Conservation (phyloP, 1,139 yeast species). For the Pichia norvegensis region DNA sequence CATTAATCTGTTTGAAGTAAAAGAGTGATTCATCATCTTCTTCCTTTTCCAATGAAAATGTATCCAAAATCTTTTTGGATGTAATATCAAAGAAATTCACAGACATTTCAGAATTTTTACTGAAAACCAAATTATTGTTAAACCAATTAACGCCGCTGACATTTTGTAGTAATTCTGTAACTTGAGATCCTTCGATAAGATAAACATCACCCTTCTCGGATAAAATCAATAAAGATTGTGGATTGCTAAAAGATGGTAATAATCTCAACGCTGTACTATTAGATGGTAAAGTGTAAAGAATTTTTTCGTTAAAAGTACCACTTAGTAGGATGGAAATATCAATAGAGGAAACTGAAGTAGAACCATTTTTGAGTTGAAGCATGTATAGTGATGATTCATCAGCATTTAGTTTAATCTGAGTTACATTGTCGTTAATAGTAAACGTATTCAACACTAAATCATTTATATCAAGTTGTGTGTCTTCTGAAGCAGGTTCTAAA, state of each 20-base stretch:
- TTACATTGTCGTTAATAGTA: slow-evolving; percentile 12
- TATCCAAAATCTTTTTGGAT: not conserved
- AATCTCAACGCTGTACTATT: slow-evolving; percentile 5
- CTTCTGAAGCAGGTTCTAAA: slow-evolving; percentile 10
- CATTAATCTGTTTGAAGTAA: slow-evolving; percentile 7
- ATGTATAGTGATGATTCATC: slow-evolving; percentile 11
- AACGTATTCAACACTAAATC: slow-evolving; percentile 10
- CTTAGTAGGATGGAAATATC: slow-evolving; percentile 7
- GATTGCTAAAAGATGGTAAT: slow-evolving; percentile 6
- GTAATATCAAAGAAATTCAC: slow-evolving; percentile 2
- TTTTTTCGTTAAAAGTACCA: slow-evolving; percentile 8
- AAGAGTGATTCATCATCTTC: slow-evolving; percentile 5
- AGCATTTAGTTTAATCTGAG: slow-evolving; percentile 13
- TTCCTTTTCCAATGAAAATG: slow-evolving; percentile 2
- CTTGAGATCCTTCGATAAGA: slow-evolving; percentile 3
- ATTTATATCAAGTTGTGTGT: slow-evolving; percentile 11
- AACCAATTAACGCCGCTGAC: slow-evolving; percentile 12
- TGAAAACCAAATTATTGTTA: slow-evolving; percentile 1
- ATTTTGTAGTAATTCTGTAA: not conserved
- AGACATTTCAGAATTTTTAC: not conserved
- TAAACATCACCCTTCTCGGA: slow-evolving; percentile 8
- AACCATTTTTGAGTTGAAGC: slow-evolving; percentile 1
- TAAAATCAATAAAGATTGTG: slow-evolving; percentile 2
- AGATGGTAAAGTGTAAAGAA: not conserved
- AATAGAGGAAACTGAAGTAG: slow-evolving; percentile 3